These are phyloP conservation scores for Scenedesmus sp. DNA, from an alignment of 163 green algal species.

Conservation along the genomic window DNA sequence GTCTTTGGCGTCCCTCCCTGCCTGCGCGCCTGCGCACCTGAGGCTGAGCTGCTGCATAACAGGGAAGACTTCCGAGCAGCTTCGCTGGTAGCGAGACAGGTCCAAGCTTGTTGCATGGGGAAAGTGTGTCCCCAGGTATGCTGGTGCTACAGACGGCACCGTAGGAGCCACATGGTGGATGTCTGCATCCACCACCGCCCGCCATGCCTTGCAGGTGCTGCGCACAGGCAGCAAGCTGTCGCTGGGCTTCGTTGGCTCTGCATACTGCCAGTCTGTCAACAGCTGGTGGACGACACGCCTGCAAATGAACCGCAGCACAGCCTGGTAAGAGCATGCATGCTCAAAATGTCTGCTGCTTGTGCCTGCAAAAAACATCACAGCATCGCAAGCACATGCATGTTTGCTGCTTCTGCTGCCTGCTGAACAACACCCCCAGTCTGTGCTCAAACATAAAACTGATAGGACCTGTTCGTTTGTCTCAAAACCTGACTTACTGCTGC, in stretches of 20 bases:
- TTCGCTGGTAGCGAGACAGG: conserved; percentile 46
- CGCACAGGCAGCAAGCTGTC: conserved; percentile 26
- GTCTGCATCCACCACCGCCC: conserved; percentile 45
- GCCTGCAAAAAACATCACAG: too few relatives aligned
- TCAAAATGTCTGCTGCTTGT: background rate
- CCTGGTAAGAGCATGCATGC: background rate
- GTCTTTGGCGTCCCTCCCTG: too few relatives aligned
- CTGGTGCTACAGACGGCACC: background rate
- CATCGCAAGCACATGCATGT: too few relatives aligned
- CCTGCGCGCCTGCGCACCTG: conserved; percentile 13
- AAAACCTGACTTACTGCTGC: background rate
- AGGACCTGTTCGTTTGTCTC: background rate
- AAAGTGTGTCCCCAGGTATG: conserved; percentile 28
- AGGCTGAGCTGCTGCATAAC: conserved; percentile 34
- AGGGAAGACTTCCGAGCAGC: conserved; percentile 27
- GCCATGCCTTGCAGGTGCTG: conserved; percentile 35
- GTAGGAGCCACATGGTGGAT: conserved; percentile 25
- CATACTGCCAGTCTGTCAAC: conserved; percentile 26
- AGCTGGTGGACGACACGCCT: conserved; percentile 30
- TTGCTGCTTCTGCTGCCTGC: too few relatives aligned
- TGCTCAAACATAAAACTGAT: background rate
- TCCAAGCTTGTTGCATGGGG: conserved; percentile 24
- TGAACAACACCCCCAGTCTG: background rate
- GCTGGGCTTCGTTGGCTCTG: background rate
- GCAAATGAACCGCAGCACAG: background rate